These are phyloP conservation scores for Helianthus annuus DNA, from an alignment of 129 eudicot species.

Conservation along the genomic window HanXRQr2.0-SUNRISE NC_035439.2:111343777-111344276, in stretches of 20 bases:
- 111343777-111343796: no score
- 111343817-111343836: neutral
- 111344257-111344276: no score
- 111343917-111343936: slow-evolving; percentile 94
- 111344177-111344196: slow-evolving; percentile 73
- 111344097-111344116: slow-evolving; percentile 58
- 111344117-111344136: slow-evolving; percentile 45
- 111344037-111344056: slow-evolving; percentile 84
- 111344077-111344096: slow-evolving; percentile 81
- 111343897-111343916: slow-evolving; percentile 57
- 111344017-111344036: neutral
- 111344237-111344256: neutral
- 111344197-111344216: slow-evolving; percentile 38
- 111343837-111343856: neutral
- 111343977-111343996: slow-evolving; percentile 8
- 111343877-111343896: neutral
- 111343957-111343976: slow-evolving; percentile 27
- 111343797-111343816: neutral
- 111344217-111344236: neutral
- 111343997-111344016: neutral
- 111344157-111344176: slow-evolving; percentile 89
- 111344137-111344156: slow-evolving; percentile 91
- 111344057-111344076: slow-evolving; percentile 73
- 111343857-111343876: neutral
- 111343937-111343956: slow-evolving; percentile 94